Conservation (phyloP, 352 stramenopile genomes). For the Blastocystis hominis region DNA sequence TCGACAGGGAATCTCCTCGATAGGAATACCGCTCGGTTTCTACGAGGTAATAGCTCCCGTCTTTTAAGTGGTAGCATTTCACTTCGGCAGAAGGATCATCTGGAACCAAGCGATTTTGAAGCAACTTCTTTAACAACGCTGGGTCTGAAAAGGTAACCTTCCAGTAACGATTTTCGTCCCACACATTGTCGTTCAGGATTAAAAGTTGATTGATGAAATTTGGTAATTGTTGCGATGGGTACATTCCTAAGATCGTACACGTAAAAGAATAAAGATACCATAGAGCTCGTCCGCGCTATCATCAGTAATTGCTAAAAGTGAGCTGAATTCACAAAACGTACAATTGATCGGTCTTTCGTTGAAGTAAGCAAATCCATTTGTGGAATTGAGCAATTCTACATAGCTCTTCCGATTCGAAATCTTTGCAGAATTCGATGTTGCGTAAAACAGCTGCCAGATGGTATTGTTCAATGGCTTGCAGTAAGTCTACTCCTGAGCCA, state of each 20-base stretch:
- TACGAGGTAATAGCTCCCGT: constrained; percentile 13
- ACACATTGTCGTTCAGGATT: constrained; percentile 10
- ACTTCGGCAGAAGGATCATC: neutral
- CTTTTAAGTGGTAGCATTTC: constrained; percentile 1
- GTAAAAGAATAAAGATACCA: neutral
- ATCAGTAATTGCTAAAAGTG: neutral
- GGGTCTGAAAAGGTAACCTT: constrained; percentile 39
- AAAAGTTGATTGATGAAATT: neutral
- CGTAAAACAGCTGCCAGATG: constrained; percentile 47
- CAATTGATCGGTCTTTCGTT: neutral
- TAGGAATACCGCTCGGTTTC: constrained; percentile 14
- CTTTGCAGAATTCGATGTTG: constrained; percentile 7
- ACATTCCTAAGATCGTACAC: neutral
- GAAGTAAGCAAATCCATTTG: neutral
- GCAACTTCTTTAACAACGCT: neutral
- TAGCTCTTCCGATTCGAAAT: constrained; percentile 21
- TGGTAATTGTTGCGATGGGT: neutral
- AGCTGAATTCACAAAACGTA: neutral
- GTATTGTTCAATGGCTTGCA: neutral
- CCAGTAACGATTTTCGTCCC: neutral
- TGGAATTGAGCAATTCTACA: neutral
- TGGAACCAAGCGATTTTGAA: neutral
- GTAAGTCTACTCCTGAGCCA: neutral
- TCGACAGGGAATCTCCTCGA: neutral
- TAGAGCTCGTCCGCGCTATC: neutral